phyloP scores from a whole-genome alignment of 176 grass and related monocot species.

The sorghum (Sorghum bicolor) region DNA sequence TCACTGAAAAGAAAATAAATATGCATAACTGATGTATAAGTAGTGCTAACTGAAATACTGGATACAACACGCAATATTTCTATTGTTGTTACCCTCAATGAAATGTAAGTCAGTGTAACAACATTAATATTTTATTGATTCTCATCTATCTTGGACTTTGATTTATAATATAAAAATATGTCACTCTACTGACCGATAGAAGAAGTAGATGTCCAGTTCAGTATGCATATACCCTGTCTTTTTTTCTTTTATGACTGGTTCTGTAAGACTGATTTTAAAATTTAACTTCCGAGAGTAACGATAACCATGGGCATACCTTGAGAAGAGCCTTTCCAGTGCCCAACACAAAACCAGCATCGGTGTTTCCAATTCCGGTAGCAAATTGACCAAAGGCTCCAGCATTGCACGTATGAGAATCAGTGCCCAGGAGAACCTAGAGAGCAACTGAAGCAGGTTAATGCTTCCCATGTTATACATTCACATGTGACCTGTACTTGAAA shows the following conservation, averaged over 20 bases:
- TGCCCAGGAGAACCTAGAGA: slow-evolving; percentile 83
- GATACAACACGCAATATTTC: background rate
- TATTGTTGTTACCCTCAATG: background rate
- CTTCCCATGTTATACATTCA: background rate
- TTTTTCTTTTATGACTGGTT: background rate
- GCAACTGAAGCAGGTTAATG: background rate
- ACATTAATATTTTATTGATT: background rate
- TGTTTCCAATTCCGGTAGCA: slow-evolving; percentile 97
- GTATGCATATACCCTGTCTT: background rate
- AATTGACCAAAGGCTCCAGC: slow-evolving; percentile 98
- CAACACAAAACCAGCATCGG: slow-evolving; percentile 94
- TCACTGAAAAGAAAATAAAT: background rate
- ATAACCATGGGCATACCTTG: slow-evolving; percentile 51
- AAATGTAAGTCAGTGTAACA: background rate
- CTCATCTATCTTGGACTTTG: background rate
- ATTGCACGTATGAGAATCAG: slow-evolving; percentile 96
- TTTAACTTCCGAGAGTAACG: background rate
- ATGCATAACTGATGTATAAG: background rate
- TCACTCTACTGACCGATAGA: background rate
- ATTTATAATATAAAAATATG: background rate
- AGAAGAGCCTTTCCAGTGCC: slow-evolving; percentile 87
- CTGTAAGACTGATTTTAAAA: background rate
- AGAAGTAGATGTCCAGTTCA: background rate
- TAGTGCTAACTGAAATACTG: background rate
- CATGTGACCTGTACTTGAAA: background rate